Base-by-base conservation (phyloP, 2,329 filamentous ascomycete species). In the Verruconis gallopava region DNA sequence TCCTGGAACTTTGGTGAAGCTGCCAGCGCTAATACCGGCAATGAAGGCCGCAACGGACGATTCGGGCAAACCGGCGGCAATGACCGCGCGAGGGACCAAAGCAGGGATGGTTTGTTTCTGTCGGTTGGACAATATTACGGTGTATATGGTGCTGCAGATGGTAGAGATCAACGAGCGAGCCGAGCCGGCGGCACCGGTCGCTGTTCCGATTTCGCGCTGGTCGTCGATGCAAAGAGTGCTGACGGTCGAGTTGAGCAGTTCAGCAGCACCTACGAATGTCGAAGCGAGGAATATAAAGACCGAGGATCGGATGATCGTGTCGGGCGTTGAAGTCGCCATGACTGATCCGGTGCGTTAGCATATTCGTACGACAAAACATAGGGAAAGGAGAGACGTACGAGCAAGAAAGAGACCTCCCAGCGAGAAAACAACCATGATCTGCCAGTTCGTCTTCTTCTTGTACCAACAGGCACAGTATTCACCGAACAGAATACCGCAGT, bases 81-180 rank as follows among this genome's bases (percentile, higher is more conserved):
- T 45, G 0, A 56, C 55, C 1, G 55, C 62, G 1, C 57, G 52
- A 2, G 56, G 51, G 4, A 66, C 51, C 32, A 58, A 54, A 5
- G 50, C 46, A 2, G 61, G 57, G 2, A 67, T 53, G 1, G 60
- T 62, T 4, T 47, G 51, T 1, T 52, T 47, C 3, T 64, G 51
- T 2, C 64, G 55, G 44, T 63, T 61, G 19, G 52, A 57, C 5
- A 67, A 46, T 30, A 65, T 62, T 1, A 59, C 56, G 4, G 55
- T 56, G 46, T 65, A 67, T 5, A 66, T 59, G 5, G 37, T 42
- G 37, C 39, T 42, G n/a, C 47, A 48, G 11, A 50, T 37, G n/a
- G 46, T 50, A 9, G 46, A 47, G 28, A 50, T 50, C 9, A 41
- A 36, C 5, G 46, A 47, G 4, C 47, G 43, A n/a, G 43, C 32